A percentile compares a stretch with the other conserved stretches of the same genome.
Conservation (phyloP, 257 asterid species). For the Asclepias syriaca region DNA sequence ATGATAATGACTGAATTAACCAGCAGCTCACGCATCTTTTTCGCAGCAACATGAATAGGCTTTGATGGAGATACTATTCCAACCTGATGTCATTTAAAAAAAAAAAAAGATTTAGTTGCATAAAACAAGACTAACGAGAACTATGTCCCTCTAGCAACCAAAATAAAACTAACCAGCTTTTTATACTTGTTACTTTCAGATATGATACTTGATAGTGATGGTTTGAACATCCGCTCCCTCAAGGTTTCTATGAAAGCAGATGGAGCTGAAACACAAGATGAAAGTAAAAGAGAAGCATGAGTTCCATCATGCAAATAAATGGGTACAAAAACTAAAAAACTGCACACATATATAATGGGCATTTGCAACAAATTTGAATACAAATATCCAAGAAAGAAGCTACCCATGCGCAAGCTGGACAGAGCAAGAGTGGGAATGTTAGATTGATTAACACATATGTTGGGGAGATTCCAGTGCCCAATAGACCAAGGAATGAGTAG, state of each 20-base stretch:
- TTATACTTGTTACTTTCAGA: conserved; percentile 65
- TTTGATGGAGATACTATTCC: conserved; percentile 70
- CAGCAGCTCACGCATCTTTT: conserved; percentile 78
- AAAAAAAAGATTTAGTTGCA: conserved; percentile 20
- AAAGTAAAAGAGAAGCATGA: not conserved
- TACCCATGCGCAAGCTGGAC: not conserved
- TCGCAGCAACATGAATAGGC: conserved; percentile 82
- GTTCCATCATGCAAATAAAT: not conserved
- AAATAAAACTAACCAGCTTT: conserved; percentile 13
- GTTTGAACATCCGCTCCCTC: conserved; percentile 93
- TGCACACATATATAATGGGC: not conserved
- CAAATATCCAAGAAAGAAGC: not conserved
- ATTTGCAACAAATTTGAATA: not conserved
- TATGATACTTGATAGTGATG: conserved; percentile 72
- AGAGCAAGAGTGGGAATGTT: not conserved
- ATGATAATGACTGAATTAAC: conserved; percentile 70
- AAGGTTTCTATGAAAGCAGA: conserved; percentile 76
- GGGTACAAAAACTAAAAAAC: not conserved
- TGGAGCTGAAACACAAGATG: conserved; percentile 58
- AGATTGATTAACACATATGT: not conserved
- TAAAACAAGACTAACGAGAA: conserved; percentile 15
- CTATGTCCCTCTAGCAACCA: not conserved
- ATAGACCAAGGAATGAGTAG: not conserved
- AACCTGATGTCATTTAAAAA: conserved; percentile 43
- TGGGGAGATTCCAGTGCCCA: not conserved